These are phyloP conservation scores for Rubia yunnanensis DNA, from an alignment of 257 asterid species.

Conservation along the genomic window DNA sequence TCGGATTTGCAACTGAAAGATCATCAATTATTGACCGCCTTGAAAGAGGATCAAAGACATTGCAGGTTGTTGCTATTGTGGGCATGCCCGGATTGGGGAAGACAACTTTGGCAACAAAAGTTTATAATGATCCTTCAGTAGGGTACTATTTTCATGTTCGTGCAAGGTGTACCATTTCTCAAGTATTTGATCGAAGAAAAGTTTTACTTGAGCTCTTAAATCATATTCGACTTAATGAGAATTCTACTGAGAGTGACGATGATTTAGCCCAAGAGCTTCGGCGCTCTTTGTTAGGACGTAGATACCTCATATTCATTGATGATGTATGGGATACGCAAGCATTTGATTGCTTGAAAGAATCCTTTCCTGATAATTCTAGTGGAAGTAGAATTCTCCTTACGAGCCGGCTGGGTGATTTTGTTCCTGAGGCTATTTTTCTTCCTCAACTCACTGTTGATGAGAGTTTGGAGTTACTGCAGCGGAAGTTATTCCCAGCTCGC, in stretches of 20 bases:
- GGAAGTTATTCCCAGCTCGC: background rate
- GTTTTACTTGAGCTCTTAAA: background rate
- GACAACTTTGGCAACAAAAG: conserved; percentile 8
- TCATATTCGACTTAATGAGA: background rate
- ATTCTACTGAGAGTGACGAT: background rate
- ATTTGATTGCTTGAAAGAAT: background rate
- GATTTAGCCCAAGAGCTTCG: background rate
- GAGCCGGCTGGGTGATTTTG: background rate
- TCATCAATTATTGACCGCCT: too few relatives aligned
- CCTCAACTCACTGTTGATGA: background rate
- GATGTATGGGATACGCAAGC: conserved; percentile 3
- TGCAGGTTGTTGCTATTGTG: too few relatives aligned
- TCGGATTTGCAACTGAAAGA: too few relatives aligned
- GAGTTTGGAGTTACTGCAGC: background rate
- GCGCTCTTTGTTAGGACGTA: background rate
- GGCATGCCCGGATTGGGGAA: background rate
- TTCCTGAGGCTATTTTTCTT: background rate
- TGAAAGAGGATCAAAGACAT: too few relatives aligned
- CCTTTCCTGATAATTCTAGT: background rate
- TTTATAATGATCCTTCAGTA: background rate
- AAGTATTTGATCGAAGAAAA: background rate
- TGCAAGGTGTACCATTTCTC: background rate
- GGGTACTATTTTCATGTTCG: background rate
- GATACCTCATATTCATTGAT: conserved; percentile 3
- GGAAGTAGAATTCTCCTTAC: background rate